Conservation (phyloP, 495 filamentous ascomycete species). For the Penicillium canariense region DNA sequence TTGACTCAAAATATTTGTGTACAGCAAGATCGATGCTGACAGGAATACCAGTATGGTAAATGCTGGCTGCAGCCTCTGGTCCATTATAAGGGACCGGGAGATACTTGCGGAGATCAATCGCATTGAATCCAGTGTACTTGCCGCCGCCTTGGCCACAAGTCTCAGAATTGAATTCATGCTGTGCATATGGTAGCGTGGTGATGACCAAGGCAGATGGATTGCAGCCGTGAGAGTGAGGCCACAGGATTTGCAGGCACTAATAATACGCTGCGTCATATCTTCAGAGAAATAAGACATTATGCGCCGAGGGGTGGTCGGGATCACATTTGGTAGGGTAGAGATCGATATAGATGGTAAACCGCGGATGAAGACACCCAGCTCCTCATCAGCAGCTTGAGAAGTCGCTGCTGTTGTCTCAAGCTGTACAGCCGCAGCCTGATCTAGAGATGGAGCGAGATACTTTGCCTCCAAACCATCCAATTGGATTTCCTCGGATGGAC, state of each 20-base stretch:
- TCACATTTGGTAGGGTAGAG: no score
- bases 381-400: background rate
- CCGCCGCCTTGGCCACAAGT: background rate
- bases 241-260: background rate
- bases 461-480: background rate
- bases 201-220: background rate
- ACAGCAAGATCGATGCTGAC: constrained; percentile 11
- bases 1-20: constrained; percentile 8
- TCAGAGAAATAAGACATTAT: no score
- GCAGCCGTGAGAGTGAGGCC: background rate
- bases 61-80: background rate
- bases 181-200: background rate
- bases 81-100: constrained; percentile 7
- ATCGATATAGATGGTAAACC: no score
- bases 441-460: constrained; percentile 6
- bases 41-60: constrained; percentile 23
- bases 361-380: background rate
- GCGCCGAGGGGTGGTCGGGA: no score
- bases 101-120: constrained; percentile 17
- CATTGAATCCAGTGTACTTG: constrained; percentile 14
- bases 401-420: background rate
- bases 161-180: background rate
- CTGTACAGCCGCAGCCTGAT: constrained; percentile 4
- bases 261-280: background rate
- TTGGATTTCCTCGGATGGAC: background rate